Evolutionary conservation across 495 filamentous ascomycete species (phyloP).

Genomic region (Letharia lupina): DNA sequence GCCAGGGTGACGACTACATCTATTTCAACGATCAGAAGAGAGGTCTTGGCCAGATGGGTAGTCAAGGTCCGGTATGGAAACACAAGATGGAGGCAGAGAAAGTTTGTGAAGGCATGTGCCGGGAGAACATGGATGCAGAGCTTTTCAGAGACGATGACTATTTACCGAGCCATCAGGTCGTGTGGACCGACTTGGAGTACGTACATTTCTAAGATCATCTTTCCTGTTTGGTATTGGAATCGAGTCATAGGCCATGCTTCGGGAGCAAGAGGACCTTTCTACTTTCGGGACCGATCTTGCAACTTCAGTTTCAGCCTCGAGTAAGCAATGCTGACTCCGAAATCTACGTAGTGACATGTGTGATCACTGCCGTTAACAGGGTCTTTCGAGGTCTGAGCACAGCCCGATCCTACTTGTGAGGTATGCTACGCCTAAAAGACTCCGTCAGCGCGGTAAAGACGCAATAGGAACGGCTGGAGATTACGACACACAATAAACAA

Average conservation of each 20-base stretch:
- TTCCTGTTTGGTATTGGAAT: no score
- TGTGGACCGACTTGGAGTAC: not conserved
- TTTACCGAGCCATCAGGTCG: not conserved
- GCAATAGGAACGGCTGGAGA: not conserved
- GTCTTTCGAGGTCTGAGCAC: not conserved
- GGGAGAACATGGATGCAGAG: not conserved
- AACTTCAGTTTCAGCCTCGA: no score
- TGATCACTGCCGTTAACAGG: not conserved
- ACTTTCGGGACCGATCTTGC: no score
- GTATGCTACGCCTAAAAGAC: not conserved
- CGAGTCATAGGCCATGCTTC: no score
- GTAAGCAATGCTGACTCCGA: no score
- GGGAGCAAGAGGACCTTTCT: no score
- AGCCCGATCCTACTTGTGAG: not conserved
- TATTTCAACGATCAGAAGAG: not conserved
- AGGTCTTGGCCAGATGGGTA: not conserved
- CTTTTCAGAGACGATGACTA: not conserved
- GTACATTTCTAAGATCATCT: no score
- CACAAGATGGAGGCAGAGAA: not conserved
- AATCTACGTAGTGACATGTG: not conserved
- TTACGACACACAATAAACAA: not conserved
- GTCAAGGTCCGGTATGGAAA: not conserved
- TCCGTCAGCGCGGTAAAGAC: not conserved
- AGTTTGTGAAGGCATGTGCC: not conserved
- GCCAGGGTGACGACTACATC: not conserved